Conservation (phyloP, 345 rosid species). For the Iberis pinnata region DNA sequence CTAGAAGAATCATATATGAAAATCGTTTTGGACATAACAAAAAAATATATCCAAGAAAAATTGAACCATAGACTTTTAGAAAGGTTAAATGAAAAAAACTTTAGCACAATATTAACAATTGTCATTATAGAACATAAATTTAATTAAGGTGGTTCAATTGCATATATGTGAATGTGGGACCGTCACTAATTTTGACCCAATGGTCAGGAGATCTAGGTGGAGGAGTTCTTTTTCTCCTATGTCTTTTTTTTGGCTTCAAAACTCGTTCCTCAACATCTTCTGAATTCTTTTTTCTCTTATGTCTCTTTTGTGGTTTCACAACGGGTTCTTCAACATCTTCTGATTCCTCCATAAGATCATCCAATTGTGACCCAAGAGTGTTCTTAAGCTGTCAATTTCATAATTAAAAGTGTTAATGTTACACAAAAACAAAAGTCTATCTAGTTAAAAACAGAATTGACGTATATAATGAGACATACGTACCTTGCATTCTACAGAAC, state of each 20-base stretch:
- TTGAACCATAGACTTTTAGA: too few relatives aligned
- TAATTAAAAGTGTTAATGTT: background rate
- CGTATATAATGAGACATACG: background rate
- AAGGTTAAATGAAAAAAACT: too few relatives aligned
- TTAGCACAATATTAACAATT: too few relatives aligned
- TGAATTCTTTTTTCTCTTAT: conserved; percentile 15
- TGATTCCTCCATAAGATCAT: conserved; percentile 15
- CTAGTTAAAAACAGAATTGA: too few relatives aligned
- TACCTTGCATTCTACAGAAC: conserved; percentile 34
- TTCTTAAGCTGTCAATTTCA: conserved; percentile 12
- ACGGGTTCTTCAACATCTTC: background rate
- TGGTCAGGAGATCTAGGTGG: conserved; percentile 24
- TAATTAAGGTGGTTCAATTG: too few relatives aligned
- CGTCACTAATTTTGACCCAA: too few relatives aligned
- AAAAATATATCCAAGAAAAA: too few relatives aligned
- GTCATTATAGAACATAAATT: too few relatives aligned
- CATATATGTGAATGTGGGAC: too few relatives aligned
- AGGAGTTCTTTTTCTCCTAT: conserved; percentile 23
- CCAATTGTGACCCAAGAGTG: conserved; percentile 3
- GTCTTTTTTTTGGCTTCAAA: conserved; percentile 4
- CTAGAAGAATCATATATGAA: background rate
- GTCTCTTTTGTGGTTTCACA: background rate
- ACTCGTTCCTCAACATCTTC: conserved; percentile 1
- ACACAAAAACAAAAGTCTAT: background rate
- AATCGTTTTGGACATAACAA: too few relatives aligned